Conservation (phyloP, 1,284 basidiomycete species). For the Cutaneotrichosporon sp. region DNA sequence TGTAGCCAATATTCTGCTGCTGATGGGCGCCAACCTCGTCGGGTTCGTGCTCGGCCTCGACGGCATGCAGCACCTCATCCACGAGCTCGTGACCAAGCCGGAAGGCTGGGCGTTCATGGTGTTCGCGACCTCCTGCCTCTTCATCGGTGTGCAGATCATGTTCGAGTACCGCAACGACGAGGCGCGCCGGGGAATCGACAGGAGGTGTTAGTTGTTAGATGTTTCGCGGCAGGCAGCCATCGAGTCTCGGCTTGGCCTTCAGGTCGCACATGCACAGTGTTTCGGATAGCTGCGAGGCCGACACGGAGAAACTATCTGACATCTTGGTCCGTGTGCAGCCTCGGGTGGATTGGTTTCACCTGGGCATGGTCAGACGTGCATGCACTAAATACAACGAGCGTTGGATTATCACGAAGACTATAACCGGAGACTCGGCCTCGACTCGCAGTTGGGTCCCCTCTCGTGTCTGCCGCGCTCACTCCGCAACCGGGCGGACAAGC, state of each 20-base stretch:
- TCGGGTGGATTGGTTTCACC: no score
- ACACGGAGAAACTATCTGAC: no score
- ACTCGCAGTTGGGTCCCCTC: no score
- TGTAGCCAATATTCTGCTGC: constrained; percentile 80
- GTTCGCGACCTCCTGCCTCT: constrained; percentile 67
- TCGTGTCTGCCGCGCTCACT: no score
- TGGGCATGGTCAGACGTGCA: no score
- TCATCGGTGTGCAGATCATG: constrained; percentile 87
- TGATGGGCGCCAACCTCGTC: constrained; percentile 92
- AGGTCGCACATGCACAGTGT: neutral
- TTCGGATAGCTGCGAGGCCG: neutral
- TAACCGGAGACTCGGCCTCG: no score
- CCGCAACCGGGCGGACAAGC: no score
- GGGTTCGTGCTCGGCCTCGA: constrained; percentile 93
- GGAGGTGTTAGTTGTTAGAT: constrained; percentile 38
- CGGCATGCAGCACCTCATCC: constrained; percentile 71
- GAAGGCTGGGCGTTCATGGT: constrained; percentile 65
- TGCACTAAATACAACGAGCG: no score
- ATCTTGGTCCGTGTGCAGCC: no score
- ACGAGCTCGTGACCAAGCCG: constrained; percentile 64
- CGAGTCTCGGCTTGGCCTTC: neutral
- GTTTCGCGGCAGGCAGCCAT: neutral
- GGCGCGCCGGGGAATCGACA: constrained; percentile 44
- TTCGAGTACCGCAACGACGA: constrained; percentile 75
- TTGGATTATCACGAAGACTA: no score